Conservation (phyloP, 768 basidiomycete species). For the Suillus brevipes region DNA sequence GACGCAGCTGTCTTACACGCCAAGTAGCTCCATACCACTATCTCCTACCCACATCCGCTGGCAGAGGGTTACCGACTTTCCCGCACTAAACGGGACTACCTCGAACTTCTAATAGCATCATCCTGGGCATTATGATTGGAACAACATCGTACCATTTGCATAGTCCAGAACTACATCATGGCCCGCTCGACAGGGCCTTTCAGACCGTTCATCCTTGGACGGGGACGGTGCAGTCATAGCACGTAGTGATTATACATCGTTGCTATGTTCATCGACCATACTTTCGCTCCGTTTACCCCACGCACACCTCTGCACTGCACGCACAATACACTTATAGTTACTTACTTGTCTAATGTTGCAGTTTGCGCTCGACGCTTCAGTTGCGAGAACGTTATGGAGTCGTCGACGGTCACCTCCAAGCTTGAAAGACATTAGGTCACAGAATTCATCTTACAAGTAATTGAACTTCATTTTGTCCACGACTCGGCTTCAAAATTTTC, state of each 20-base stretch:
- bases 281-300: conserved; percentile 6
- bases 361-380: not conserved
- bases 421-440: not conserved
- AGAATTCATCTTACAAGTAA: not conserved
- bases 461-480: not conserved
- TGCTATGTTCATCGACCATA: not conserved
- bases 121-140: conserved; percentile 4
- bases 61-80: not conserved
- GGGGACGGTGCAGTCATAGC: not conserved
- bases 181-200: not conserved
- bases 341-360: conserved; percentile 8
- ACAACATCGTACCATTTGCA: conserved; percentile 2
- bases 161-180: conserved; percentile 2
- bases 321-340: conserved; percentile 8
- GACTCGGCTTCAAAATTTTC: not conserved
- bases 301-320: conserved; percentile 7
- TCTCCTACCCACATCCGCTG: not conserved
- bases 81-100: not conserved
- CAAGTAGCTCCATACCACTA: not conserved
- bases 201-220: not conserved
- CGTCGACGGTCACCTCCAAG: not conserved
- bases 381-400: not conserved
- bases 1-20: not conserved
- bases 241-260: conserved; percentile 2
- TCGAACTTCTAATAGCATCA: not conserved